Base-by-base conservation (phyloP, 495 filamentous ascomycete genomes). In the Physcia stellaris region DNA sequence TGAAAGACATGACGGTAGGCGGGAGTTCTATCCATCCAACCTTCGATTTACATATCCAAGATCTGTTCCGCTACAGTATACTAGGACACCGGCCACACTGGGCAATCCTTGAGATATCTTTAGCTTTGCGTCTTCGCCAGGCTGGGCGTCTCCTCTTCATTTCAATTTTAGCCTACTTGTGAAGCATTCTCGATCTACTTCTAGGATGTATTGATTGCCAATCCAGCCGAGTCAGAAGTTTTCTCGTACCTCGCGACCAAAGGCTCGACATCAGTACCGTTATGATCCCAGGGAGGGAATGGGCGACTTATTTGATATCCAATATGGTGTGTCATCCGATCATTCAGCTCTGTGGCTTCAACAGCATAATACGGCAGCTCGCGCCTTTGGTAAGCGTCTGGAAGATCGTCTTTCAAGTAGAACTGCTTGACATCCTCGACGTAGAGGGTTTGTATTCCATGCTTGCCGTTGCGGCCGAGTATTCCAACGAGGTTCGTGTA, bases 301-400 rank as follows among this genome's bases (percentile, higher is more conserved):
- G 31, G 34, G 6, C 39, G 17, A 12, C 9, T 13, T 20, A 42
- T 24, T 20, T 24, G 30, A 26, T n/a, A 42, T 20, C 31, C 39
- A 36, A 42, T 24, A 37, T 40, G 39, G 20, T 42, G 39, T 11
- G 18, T 36, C 39, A 39, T 37, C 4, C 31, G 10, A 37, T 42
- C 39, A 26, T 22, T 19, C 6, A 6, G 20, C 10, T 6, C 20
- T 12, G n/a, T 18, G 15, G 15, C 10, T 12, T 41, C 32, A 13
- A 23, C 16, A 12, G 29, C 5, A 37, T 10, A 41, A 23, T 37
- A 39, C 11, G 29, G 29, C 19, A 40, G 26, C n/a, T 41, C 39
- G 12, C 39, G 33, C 20, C 32, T 37, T 21, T 37, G 12, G 19
- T 41, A 39, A 18, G 31, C 30, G 17, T 12, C 16, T 12, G 39